These are phyloP conservation scores for Hapsidospora chrysogenum DNA, from an alignment of 495 filamentous ascomycete species.

Conservation along the genomic window DNA sequence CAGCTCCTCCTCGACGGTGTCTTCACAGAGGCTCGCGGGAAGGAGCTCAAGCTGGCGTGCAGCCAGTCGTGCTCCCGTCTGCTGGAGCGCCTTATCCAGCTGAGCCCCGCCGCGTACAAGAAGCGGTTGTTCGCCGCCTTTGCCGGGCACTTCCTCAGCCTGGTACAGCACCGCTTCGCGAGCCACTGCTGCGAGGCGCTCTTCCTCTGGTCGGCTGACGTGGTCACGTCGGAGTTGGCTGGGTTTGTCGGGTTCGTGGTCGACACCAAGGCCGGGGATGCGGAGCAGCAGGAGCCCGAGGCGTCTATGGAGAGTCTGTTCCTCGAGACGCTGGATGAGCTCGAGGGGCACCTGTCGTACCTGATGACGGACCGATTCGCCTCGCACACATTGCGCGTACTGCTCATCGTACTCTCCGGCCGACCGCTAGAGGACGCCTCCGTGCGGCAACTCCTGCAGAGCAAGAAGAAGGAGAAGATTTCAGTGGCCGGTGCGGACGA, in stretches of 20 bases:
- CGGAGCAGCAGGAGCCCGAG: constrained; percentile 14
- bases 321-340: constrained; percentile 60
- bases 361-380: constrained; percentile 78
- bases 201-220: constrained; percentile 63
- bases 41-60: constrained; percentile 89
- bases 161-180: constrained; percentile 89
- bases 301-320: constrained; percentile 72
- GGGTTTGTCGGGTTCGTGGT: constrained; percentile 11
- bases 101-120: constrained; percentile 65
- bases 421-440: constrained; percentile 49
- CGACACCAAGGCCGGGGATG: constrained; percentile 10
- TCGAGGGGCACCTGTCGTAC: constrained; percentile 69
- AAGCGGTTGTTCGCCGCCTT: constrained; percentile 75
- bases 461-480: constrained; percentile 79
- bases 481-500: constrained; percentile 25
- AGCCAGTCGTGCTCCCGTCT: constrained; percentile 88
- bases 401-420: constrained; percentile 75
- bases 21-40: constrained; percentile 69
- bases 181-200: constrained; percentile 93
- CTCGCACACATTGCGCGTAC: constrained; percentile 73
- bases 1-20: constrained; percentile 69
- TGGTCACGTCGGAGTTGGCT: constrained; percentile 56
- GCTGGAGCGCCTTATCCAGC: constrained; percentile 75
- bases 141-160: constrained; percentile 68
- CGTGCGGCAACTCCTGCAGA: constrained; percentile 55